These are phyloP conservation scores for Yamadazyma kanchanaburiensis DNA, from an alignment of 1,139 yeast species.

Conservation along the genomic window DNA sequence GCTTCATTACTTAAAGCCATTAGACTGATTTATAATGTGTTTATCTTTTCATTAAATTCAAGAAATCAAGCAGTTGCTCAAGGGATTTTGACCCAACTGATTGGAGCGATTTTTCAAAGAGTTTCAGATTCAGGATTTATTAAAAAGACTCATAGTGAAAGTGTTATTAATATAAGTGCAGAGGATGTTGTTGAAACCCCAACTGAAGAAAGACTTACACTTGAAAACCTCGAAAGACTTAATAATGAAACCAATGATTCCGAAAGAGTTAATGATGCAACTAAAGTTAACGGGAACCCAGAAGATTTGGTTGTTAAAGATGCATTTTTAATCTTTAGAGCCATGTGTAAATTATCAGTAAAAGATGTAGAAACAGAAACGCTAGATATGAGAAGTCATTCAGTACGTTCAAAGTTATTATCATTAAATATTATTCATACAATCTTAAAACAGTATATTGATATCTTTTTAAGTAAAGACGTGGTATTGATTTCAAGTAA, in stretches of 20 bases:
- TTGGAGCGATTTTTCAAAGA: slow-evolving; percentile 79
- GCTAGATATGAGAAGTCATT: slow-evolving; percentile 84
- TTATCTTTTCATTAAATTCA: slow-evolving; percentile 76
- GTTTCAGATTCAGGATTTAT: slow-evolving; percentile 28
- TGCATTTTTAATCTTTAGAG: slow-evolving; percentile 88
- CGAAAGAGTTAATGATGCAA: slow-evolving; percentile 48
- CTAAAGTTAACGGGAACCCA: slow-evolving; percentile 43
- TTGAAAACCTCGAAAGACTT: slow-evolving; percentile 53
- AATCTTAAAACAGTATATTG: slow-evolving; percentile 80
- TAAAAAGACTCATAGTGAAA: slow-evolving; percentile 16
- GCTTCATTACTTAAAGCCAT: slow-evolving; percentile 85
- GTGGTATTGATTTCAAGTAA: slow-evolving; percentile 58
- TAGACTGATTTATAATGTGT: slow-evolving; percentile 89
- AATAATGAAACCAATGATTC: slow-evolving; percentile 51
- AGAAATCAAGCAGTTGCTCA: slow-evolving; percentile 93
- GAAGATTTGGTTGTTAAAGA: slow-evolving; percentile 78
- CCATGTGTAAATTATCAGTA: slow-evolving; percentile 90
- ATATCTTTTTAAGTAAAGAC: slow-evolving; percentile 67
- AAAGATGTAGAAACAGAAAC: slow-evolving; percentile 70
- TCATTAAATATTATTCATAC: slow-evolving; percentile 88
- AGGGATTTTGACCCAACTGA: slow-evolving; percentile 89
- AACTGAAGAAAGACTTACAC: slow-evolving; percentile 42
- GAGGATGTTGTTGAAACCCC: slow-evolving; percentile 9
- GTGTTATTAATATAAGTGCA: slow-evolving; percentile 19
- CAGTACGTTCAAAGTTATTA: slow-evolving; percentile 84